Evolutionary conservation across 2,329 filamentous ascomycete genomes (phyloP), one percentile per base, ranked within the genome.

Genomic region (Cladophialophora bantiana): DNA sequence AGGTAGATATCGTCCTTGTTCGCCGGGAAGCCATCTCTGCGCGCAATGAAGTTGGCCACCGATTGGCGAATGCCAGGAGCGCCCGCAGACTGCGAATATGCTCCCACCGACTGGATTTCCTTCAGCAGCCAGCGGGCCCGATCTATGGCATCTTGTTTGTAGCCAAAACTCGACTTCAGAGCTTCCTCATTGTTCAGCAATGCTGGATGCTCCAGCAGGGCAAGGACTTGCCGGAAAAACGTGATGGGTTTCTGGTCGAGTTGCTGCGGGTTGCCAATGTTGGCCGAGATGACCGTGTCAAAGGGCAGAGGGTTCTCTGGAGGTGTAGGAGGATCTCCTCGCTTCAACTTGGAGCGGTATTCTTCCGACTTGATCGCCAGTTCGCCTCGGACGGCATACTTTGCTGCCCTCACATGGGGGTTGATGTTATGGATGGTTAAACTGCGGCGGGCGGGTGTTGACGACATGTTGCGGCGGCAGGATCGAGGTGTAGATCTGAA

Each of bases 251-350:
- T 96, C 86, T 99, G 95, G 82, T 97, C 95, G 70, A 99, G 88
- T 82, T 99, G 95, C 82, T 99, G 95, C 3, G 95, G 95, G 84
- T 99, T 99, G 77, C 95, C 95, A 76, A 99, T 99, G 83, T 99
- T 99, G 81, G 95, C 95, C 70, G 92, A 94, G 82, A 99, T 94
- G 80, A 99, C 90, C 67, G 93, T 86, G 74, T 92, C 85, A 80
- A 99, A 99, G 57, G 95, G 94, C 59, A 98, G 85, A 75, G 78
- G 78, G 2, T 67, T 69, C 79, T 81, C 84, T 85, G 71, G 83
- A 82, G 68, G 71, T 31, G 71, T 73, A 13, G 72, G 73, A 64
- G 74, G 74, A 31, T 69, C 62, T 62, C 79, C 81, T 59, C 85
- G 83, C 66, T 79, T 79, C 68, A 97, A 84, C 75, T 86, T 85